These are phyloP conservation scores for Aspergillus taichungensis DNA, from an alignment of 495 filamentous ascomycete genomes.

Conservation along the genomic window DNA sequence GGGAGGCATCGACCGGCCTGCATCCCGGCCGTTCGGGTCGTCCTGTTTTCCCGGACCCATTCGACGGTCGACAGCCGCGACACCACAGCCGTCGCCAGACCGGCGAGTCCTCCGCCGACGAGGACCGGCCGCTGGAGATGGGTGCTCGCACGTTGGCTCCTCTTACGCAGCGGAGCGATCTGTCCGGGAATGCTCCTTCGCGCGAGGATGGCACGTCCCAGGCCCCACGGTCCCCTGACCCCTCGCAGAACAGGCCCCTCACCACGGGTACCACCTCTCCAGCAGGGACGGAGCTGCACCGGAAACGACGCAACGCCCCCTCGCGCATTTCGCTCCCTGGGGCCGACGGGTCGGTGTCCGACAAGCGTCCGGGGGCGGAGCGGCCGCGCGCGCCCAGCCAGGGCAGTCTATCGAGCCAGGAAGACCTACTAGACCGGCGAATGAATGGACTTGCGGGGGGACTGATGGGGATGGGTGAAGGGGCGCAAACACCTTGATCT, in stretches of 20 bases:
- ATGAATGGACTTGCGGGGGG: constrained; percentile 79
- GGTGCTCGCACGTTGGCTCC: constrained; percentile 37
- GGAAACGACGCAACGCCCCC: background rate
- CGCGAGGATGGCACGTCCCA: no score
- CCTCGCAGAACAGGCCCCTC: no score
- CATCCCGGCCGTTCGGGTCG: constrained; percentile 5
- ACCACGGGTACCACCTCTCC: no score
- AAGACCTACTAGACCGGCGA: constrained; percentile 71
- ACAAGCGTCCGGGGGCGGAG: constrained; percentile 15
- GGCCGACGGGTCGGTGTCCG: constrained; percentile 14
- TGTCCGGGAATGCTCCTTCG: background rate
- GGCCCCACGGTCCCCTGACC: no score
- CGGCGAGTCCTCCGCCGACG: constrained; percentile 65
- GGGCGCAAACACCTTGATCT: constrained; percentile 27
- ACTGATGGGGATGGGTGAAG: constrained; percentile 58
- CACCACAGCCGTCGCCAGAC: constrained; percentile 33
- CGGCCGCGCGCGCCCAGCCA: constrained; percentile 40
- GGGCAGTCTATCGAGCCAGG: constrained; percentile 68
- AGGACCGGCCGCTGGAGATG: constrained; percentile 77
- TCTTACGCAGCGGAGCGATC: constrained; percentile 9
- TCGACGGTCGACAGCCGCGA: no score
- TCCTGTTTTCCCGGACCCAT: no score
- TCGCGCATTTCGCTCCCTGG: constrained; percentile 19
- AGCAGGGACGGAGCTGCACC: no score
- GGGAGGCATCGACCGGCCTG: constrained; percentile 16